phyloP scores from a whole-genome alignment of 1,139 yeast species.

The Sugiyamaella sp. region DNA sequence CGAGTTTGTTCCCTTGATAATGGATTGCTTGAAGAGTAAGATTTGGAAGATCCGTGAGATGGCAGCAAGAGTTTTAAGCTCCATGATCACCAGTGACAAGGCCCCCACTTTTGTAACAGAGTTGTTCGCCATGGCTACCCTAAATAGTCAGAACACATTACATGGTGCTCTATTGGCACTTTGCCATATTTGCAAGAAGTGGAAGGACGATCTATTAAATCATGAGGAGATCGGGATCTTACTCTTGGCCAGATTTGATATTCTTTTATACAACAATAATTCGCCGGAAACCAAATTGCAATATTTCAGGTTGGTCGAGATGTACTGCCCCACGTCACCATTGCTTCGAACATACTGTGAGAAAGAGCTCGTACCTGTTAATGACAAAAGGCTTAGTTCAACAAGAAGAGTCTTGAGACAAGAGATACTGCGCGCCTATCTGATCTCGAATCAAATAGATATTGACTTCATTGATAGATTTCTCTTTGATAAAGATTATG shows the following conservation, averaged over 20 bases:
- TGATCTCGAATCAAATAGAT: constrained; percentile 7
- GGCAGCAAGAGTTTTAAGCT: constrained; percentile 71
- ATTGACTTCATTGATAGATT: constrained; percentile 34
- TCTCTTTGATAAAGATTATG: constrained; percentile 47
- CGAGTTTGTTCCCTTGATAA: constrained; percentile 53
- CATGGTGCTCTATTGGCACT: constrained; percentile 62
- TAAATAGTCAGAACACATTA: constrained; percentile 47
- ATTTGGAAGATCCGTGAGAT: constrained; percentile 87
- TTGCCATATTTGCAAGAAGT: constrained; percentile 1
- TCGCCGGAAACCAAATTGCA: constrained; percentile 45
- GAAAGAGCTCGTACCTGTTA: background rate
- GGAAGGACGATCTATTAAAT: constrained; percentile 16
- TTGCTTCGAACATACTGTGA: constrained; percentile 1
- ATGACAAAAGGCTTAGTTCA: constrained; percentile 18
- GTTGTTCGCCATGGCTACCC: constrained; percentile 26
- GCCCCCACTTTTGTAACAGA: constrained; percentile 34
- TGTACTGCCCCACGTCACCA: constrained; percentile 2
- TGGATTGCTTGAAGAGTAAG: constrained; percentile 51
- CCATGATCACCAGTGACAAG: constrained; percentile 47
- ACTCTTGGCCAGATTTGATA: constrained; percentile 30
- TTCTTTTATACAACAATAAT: constrained; percentile 39
- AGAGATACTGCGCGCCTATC: constrained; percentile 37
- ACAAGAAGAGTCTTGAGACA: constrained; percentile 41
- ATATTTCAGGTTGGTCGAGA: constrained; percentile 28
- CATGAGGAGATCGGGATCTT: constrained; percentile 24